A percentile compares a stretch with the other conserved stretches of the same genome.
phyloP scores from a whole-genome alignment of 1,139 yeast genomes.

The Zygotorulaspora mrakii region DNA sequence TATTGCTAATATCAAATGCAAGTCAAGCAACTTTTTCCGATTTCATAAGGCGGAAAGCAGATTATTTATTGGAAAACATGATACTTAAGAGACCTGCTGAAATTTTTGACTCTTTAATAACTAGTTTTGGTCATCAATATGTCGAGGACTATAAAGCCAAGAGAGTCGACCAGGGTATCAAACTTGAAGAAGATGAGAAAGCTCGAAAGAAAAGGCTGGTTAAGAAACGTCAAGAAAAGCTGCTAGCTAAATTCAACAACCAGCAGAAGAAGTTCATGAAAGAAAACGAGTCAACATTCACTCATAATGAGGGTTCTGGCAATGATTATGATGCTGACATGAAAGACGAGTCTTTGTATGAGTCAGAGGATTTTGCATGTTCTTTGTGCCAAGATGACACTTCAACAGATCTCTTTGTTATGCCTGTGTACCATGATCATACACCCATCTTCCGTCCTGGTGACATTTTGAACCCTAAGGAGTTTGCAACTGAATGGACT shows the following conservation, averaged over 20 bases:
- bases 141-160: conserved; percentile 48
- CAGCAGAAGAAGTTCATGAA: conserved; percentile 73
- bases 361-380: conserved; percentile 43
- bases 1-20: conserved; percentile 50
- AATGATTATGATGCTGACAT: conserved; percentile 40
- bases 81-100: conserved; percentile 45
- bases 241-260: conserved; percentile 72
- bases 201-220: conserved; percentile 56
- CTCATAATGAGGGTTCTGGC: conserved; percentile 43
- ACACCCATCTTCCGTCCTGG: conserved; percentile 42
- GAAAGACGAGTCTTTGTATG: conserved; percentile 34
- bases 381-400: conserved; percentile 65
- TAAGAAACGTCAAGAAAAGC: conserved; percentile 59
- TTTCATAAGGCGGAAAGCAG: conserved; percentile 51
- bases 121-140: conserved; percentile 56
- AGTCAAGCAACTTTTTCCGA: conserved; percentile 44
- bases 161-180: conserved; percentile 43
- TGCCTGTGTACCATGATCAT: conserved; percentile 43
- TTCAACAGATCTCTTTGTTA: conserved; percentile 48
- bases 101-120: conserved; percentile 49
- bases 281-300: conserved; percentile 38
- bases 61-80: conserved; percentile 48
- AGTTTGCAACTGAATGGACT: conserved; percentile 29
- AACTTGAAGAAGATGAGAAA: conserved; percentile 49
- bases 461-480: conserved; percentile 29